Evolutionary conservation across 1,284 basidiomycete species (phyloP), one percentile per base, ranked within the genome.

Genomic region (Clitocybe nebularis): DNA sequence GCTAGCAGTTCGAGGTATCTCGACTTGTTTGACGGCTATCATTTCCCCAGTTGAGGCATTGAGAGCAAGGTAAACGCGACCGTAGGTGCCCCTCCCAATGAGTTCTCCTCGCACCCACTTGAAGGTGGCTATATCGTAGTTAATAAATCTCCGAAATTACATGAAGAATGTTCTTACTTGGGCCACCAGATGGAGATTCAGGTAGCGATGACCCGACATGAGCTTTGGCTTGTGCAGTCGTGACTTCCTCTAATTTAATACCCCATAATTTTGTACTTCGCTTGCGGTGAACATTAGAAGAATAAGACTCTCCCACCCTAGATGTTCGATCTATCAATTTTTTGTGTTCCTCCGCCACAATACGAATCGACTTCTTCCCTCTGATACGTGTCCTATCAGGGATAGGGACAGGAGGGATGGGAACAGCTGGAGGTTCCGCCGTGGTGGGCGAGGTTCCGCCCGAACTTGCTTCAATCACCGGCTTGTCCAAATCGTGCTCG

Each of bases 11-110:
- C 83, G 81, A 1, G 95, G 94, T 45, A 95, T 77, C 64, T 98
- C 95, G 37, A 99, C 96, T 67, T 99, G 96, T 67, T 99, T 99
- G 53, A 99, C 96, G 5, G 96, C 96, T 55, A 99, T 94, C 89
- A 98, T 95, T 65, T 99, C 95, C 44, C 95, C 95, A 0, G 94
- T 97, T 1, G 92, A 95, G n/a, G 90, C 92, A 62, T 99, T 99
- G 49, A 99, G 72, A 13, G 93, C 96, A 37, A 98, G 81, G 59
- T 97, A 99, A 21, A 99, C 96, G 38, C 89, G 81, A 5, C 95
- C 95, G 58, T 94, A 99, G 3, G 93, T 96, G 17, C 96, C 96
- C 58, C 90, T 93, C 30, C 96, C 96, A 52, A 99, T 97, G 33
- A 97, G 73, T 63, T 97, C 93, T 48, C 96, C 96, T 57, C 95